Evolutionary conservation across 306 rosid genomes (phyloP).

Genomic region (Inga laurina): DNA sequence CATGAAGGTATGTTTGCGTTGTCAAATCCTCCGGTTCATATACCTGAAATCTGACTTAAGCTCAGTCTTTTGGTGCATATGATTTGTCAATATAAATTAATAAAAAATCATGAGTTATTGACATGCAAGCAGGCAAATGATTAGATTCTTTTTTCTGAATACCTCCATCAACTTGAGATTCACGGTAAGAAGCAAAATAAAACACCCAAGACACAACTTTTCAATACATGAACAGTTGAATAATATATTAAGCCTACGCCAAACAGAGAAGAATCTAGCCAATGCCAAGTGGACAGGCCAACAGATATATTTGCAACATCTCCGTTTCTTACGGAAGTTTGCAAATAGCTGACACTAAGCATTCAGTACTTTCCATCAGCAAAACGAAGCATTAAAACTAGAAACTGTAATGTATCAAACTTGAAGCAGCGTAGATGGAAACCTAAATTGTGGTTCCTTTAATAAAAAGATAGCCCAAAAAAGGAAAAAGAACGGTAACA

Average conservation of each 20-base stretch:
- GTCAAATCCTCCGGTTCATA: conserved; percentile 54
- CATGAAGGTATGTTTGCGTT: conserved; percentile 54
- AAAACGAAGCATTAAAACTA: neutral
- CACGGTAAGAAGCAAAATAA: neutral
- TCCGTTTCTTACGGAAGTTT: neutral
- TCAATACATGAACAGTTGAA: neutral
- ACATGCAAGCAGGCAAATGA: neutral
- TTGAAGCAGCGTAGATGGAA: conserved; percentile 11
- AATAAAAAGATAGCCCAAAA: neutral
- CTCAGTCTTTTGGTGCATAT: conserved; percentile 16
- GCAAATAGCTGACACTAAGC: conserved; percentile 10
- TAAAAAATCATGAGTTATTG: neutral
- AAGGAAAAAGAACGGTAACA: conserved; percentile 23
- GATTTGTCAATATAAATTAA: conserved; percentile 12
- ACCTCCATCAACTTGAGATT: neutral
- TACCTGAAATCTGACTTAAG: conserved; percentile 58
- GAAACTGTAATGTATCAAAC: neutral
- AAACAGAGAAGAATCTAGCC: conserved; percentile 19
- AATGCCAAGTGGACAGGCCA: conserved; percentile 1
- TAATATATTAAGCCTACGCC: neutral
- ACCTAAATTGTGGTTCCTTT: conserved; percentile 1
- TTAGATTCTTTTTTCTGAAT: neutral
- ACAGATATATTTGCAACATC: neutral
- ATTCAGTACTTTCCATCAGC: conserved; percentile 8
- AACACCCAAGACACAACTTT: neutral